phyloP scores from a whole-genome alignment of 2,329 filamentous ascomycete genomes.

The Sphaceloma murrayae region DNA sequence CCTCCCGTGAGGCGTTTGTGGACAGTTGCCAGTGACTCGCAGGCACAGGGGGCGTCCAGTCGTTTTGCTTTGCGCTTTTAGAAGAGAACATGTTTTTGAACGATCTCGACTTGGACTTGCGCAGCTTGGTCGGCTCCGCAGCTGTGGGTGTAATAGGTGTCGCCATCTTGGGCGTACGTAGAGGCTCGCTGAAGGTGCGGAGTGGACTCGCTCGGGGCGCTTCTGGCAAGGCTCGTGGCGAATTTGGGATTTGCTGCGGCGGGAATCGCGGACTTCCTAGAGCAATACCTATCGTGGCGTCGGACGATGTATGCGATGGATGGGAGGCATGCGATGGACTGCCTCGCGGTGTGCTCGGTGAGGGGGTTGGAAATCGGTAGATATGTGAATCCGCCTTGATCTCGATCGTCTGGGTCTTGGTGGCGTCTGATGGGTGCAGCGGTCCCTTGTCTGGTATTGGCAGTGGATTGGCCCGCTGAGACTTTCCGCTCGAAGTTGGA shows the following conservation, averaged over 20 bases:
- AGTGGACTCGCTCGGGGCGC: constrained; percentile 3
- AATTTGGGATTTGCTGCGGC: constrained; percentile 4
- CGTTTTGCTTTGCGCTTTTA: not conserved
- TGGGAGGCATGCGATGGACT: not conserved
- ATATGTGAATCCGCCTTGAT: constrained; percentile 12
- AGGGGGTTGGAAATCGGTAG: constrained; percentile 14
- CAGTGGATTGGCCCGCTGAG: constrained; percentile 3
- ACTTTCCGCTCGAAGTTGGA: not conserved
- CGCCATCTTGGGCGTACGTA: not conserved
- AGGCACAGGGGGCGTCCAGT: constrained; percentile 6
- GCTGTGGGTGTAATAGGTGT: constrained; percentile 3
- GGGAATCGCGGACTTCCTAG: constrained; percentile 12
- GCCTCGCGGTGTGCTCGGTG: constrained; percentile 6
- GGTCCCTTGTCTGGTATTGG: constrained; percentile 13
- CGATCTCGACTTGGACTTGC: constrained; percentile 8
- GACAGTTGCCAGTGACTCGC: constrained; percentile 6
- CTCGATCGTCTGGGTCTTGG: constrained; percentile 10
- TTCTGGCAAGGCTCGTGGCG: constrained; percentile 11
- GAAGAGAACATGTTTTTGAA: constrained; percentile 15
- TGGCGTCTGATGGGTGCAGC: not conserved
- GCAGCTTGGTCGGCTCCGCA: constrained; percentile 5
- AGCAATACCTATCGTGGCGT: constrained; percentile 8
- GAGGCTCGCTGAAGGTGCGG: constrained; percentile 14
- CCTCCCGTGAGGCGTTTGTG: constrained; percentile 3
- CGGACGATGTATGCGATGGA: constrained; percentile 1